phyloP scores from a whole-genome alignment of 2,329 filamentous ascomycete species.

The Aspergillus novofumigatus region DNA sequence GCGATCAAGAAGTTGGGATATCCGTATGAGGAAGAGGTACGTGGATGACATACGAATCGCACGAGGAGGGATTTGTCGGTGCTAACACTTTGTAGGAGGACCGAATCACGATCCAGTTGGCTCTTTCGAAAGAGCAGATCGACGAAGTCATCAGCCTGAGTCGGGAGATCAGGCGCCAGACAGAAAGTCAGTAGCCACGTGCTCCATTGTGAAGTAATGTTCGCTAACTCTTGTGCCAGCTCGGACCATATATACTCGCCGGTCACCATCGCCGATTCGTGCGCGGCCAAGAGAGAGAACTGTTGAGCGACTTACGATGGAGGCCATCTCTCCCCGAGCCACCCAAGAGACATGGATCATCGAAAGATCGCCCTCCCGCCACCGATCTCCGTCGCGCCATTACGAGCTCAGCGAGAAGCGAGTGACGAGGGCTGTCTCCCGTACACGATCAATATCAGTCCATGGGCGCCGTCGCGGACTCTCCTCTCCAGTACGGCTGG shows the following conservation, averaged over 20 bases:
- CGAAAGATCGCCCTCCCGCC: constrained; percentile 27
- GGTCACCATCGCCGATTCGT: constrained; percentile 22
- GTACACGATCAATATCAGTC: constrained; percentile 34
- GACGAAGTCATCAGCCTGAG: constrained; percentile 82
- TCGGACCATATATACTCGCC: constrained; percentile 18
- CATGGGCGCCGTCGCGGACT: constrained; percentile 29
- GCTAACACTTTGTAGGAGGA: constrained; percentile 55
- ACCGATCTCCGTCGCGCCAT: constrained; percentile 22
- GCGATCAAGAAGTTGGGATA: constrained; percentile 82
- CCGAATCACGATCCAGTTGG: constrained; percentile 75
- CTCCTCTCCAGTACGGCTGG: constrained; percentile 35
- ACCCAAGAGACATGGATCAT: constrained; percentile 31
- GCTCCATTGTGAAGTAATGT: neutral
- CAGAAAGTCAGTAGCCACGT: constrained; percentile 28
- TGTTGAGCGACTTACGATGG: constrained; percentile 27
- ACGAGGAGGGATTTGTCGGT: constrained; percentile 3
- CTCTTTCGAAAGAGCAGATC: constrained; percentile 84
- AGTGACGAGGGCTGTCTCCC: constrained; percentile 24
- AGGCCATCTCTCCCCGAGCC: constrained; percentile 21
- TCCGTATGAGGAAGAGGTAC: constrained; percentile 79
- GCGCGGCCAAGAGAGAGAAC: constrained; percentile 16
- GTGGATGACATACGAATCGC: constrained; percentile 20
- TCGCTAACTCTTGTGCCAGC: constrained; percentile 13
- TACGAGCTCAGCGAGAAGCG: constrained; percentile 26
- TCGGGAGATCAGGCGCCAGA: constrained; percentile 51